Base-by-base conservation (phyloP, 108 stramenopile species). In the Nannochloropsis gaditana region DNA sequence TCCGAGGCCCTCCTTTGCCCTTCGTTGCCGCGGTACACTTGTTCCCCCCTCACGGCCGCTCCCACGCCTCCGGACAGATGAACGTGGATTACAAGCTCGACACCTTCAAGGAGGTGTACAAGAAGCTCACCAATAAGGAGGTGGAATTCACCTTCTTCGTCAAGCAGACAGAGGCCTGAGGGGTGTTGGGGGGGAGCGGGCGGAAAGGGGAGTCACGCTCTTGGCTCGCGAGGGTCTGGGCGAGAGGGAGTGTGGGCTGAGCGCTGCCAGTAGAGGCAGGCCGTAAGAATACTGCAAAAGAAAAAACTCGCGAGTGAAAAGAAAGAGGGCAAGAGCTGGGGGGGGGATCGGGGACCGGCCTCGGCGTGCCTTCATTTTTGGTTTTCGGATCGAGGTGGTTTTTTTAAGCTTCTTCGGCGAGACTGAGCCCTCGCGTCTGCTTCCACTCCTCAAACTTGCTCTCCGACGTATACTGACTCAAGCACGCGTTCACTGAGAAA, bases 91-190 rank as follows among this genome's bases (percentile, higher is more conserved):
- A 92, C 43, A 94, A 96, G 87, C 94, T 95, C 21, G 97, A 98
- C 81, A 99, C 97, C 11, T 99, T 96, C 90, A 92, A 96, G 44
- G 92, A 94, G 47, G 97, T 99, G 80, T 99, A 98, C 95, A 94
- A 94, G 86, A 96, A 97, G 94, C 92, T 99, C 88, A 98, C 97
- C 92, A 96, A 97, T 93, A 99, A 99, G 93, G 94, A 96, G 85
- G 96, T 97, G 84, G 91, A 93, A 42, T 99, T 99, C 81, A 90
- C 92, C 86, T 92, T 92, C 85, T 84, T 84, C 79, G 88, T 88
- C 31, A 84, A 88, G 83, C 84, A 88, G 82, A 73, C 59, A 73
- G 59, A 73, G 4, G 59, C 8, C 59, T 73, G n/a, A 73, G 59
- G 19, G n/a, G 59, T 73, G 59, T n/a, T 73, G 59, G 19, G 15